These are phyloP conservation scores for Clarireedia homoeocarpa DNA, from an alignment of 2,329 filamentous ascomycete genomes.

Conservation along the genomic window DNA sequence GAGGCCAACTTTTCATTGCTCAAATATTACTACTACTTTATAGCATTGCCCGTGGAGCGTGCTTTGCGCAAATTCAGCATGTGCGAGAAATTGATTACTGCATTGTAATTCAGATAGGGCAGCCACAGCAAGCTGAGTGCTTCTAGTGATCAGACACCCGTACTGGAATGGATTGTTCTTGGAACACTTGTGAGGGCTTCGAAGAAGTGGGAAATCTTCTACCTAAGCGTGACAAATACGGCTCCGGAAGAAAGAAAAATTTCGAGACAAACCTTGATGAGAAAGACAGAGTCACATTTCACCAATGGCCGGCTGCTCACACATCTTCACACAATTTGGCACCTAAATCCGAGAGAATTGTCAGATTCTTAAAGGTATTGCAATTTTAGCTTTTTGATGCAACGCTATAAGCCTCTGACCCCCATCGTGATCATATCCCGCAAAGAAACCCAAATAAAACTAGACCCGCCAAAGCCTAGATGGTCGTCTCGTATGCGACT, in stretches of 20 bases:
- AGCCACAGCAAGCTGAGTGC: not conserved
- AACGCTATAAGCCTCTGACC: conserved; percentile 25
- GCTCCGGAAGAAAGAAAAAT: conserved; percentile 11
- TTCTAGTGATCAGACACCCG: conserved; percentile 1
- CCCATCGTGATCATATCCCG: conserved; percentile 24
- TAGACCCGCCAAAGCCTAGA: conserved; percentile 48
- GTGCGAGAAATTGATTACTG: not conserved
- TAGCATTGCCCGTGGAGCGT: too few relatives aligned
- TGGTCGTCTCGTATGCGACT: conserved; percentile 95
- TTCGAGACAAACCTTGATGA: not conserved
- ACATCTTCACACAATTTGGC: not conserved
- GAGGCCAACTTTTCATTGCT: too few relatives aligned
- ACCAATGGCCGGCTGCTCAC: not conserved
- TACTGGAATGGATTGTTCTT: conserved; percentile 14
- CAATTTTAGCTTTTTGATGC: conserved; percentile 28
- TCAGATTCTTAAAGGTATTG: conserved; percentile 27
- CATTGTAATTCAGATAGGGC: conserved; percentile 1
- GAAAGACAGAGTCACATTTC: not conserved
- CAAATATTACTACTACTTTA: too few relatives aligned
- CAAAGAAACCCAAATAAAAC: conserved; percentile 29
- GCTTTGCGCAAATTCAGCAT: not conserved
- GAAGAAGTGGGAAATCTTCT: conserved; percentile 22
- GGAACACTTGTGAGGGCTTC: conserved; percentile 25
- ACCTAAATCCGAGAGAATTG: not conserved
- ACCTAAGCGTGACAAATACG: conserved; percentile 26